A percentile compares a stretch with the other conserved stretches of the same genome.
Conservation (phyloP, 2,329 filamentous ascomycete genomes). For the Scleromitrula shiraiana region DNA sequence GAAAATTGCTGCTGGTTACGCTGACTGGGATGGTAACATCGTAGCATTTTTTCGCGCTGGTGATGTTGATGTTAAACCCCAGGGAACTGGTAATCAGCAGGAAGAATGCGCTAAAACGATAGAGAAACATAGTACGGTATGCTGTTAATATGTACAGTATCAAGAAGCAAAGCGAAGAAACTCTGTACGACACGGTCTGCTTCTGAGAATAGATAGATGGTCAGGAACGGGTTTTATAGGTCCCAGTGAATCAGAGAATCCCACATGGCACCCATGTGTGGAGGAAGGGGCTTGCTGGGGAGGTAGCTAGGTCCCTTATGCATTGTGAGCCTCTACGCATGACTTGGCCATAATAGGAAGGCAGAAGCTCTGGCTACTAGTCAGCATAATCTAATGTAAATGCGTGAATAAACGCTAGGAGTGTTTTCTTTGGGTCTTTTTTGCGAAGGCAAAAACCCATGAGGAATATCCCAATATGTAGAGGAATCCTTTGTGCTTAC, state of each 20-base stretch:
- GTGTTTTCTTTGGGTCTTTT: too few relatives aligned
- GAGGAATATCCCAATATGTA: too few relatives aligned
- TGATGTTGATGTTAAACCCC: not conserved
- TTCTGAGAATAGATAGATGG: not conserved
- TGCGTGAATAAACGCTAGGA: too few relatives aligned
- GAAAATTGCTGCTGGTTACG: constrained; percentile 1
- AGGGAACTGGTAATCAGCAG: not conserved
- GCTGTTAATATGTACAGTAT: too few relatives aligned
- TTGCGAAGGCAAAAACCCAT: too few relatives aligned
- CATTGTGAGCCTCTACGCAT: too few relatives aligned
- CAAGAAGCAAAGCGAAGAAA: too few relatives aligned
- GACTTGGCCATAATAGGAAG: not conserved
- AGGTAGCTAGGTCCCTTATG: too few relatives aligned
- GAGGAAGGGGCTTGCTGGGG: too few relatives aligned
- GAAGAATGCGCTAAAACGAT: not conserved
- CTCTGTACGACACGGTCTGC: not conserved
- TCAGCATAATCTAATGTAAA: too few relatives aligned
- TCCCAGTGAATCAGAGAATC: not conserved
- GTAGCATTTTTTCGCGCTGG: not conserved
- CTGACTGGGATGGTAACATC: constrained; percentile 4
- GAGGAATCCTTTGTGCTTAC: not conserved
- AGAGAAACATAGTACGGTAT: not conserved
- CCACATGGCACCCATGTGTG: not conserved
- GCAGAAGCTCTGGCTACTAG: too few relatives aligned
- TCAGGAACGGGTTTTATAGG: not conserved